Base-by-base conservation (phyloP, 805 yeast genomes). In the Monosporozyma siamensis region DNA sequence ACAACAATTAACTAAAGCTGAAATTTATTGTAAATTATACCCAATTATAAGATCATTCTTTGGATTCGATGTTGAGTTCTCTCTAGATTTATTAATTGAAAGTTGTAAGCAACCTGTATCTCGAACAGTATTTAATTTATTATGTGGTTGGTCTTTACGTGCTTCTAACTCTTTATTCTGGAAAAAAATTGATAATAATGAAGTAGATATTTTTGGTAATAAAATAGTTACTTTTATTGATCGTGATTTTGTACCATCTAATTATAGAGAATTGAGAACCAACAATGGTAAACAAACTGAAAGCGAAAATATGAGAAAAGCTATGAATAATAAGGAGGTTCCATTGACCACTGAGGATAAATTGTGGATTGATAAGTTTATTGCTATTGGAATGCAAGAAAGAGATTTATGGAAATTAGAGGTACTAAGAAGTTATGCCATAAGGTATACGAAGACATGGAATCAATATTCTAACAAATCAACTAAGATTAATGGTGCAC, bases 341-440 rank as follows among this genome's bases (percentile, higher is more conserved):
- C 78, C 78, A 3, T 47, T 82, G 21, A 78, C 86, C 0, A 70
- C 72, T 3, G 82, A 77, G 44, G 95, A 85, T 58, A 69, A 72
- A 43, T 70, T 70, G 25, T 82, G 95, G 88, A 66, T 87, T n/a
- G 75, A 75, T 29, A 77, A 80, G 48, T 65, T 90, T 34, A 72
- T 75, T 38, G 69, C 80, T 2, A 69, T 85, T n/a, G 97, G 97
- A 0, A 63, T 90, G 40, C 69, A 68, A 6, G 86, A 78, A 8
- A 69, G 67, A 6, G 94, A 87, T 36, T 52, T 85, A 21, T 90
- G 97, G 97, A 90, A 89, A 58, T 63, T 90, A 10, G 79, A 80
- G 12, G 75, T 75, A 3, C 60, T 87, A 43, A 69, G 89, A 43
- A 80, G 80, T 23, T 83, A 86, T 50, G 72, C 89, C 7, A 70